These are phyloP conservation scores for Schwanniomyces polymorphus DNA, from an alignment of 805 yeast species.

Conservation along the genomic window DNA sequence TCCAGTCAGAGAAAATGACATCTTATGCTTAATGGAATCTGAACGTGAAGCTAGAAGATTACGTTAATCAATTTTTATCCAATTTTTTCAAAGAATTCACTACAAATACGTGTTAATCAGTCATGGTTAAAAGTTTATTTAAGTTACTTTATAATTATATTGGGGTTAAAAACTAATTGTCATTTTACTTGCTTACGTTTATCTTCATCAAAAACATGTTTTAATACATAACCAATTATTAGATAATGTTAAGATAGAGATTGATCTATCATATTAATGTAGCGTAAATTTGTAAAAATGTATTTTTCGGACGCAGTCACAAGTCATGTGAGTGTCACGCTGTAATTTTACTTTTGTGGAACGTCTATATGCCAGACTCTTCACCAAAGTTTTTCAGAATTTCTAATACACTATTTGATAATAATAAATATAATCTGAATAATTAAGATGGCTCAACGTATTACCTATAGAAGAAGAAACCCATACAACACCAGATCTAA, in stretches of 20 bases:
- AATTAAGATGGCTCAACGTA: conserved; percentile 93
- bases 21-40: conserved; percentile 96
- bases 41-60: conserved; percentile 98
- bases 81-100: neutral
- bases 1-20: conserved; percentile 53
- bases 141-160: neutral
- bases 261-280: neutral
- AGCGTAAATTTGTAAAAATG: neutral
- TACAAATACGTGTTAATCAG: neutral
- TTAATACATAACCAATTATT: conserved; percentile 5
- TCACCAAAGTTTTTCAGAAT: neutral
- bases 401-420: neutral
- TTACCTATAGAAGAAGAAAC: conserved; percentile 98
- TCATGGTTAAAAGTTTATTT: conserved; percentile 4
- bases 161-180: conserved; percentile 2
- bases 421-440: neutral
- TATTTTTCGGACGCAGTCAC: neutral
- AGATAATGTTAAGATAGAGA: neutral
- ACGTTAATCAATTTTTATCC: conserved; percentile 51
- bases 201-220: neutral
- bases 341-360: conserved; percentile 1
- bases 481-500: conserved; percentile 99
- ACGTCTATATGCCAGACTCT: neutral
- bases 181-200: conserved; percentile 6
- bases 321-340: neutral